Percentiles rank a stretch among this genome's conserved stretches.
Conservation (phyloP, 306 rosid genomes). For the Lagenaria siceraria region DNA sequence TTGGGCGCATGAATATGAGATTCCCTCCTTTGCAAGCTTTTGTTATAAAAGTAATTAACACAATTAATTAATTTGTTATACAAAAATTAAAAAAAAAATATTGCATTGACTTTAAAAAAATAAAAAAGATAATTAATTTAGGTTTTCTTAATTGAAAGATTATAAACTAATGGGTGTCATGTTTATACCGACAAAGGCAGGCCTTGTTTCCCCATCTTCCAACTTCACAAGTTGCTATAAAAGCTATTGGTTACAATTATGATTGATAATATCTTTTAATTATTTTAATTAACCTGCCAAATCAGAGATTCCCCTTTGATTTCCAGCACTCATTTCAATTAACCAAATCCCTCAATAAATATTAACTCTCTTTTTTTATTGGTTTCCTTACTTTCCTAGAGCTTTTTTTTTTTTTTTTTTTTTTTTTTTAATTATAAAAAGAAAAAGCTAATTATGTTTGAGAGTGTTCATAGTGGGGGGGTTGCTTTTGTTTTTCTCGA, state of each 20-base stretch:
- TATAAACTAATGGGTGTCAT: constrained; percentile 6
- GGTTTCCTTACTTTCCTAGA: neutral
- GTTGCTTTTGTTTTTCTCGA: neutral
- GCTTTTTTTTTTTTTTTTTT: neutral
- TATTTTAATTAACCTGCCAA: constrained; percentile 3
- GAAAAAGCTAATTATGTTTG: neutral
- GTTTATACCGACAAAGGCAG: constrained; percentile 8
- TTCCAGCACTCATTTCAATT: neutral
- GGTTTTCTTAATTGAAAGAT: neutral
- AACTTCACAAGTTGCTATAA: constrained; percentile 1
- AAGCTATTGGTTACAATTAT: neutral
- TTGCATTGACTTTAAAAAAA: neutral
- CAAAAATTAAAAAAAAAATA: too few species aligned
- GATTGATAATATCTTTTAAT: constrained; percentile 1
- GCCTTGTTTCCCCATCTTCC: constrained; percentile 9
- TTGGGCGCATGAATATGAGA: constrained; percentile 1
- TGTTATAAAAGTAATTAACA: neutral
- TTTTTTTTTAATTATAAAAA: neutral
- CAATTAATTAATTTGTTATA: too few species aligned
- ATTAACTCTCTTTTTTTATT: neutral
- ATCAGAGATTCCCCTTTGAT: constrained; percentile 7
- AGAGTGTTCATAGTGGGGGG: neutral
- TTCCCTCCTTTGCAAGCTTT: neutral
- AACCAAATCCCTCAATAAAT: neutral
- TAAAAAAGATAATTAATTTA: neutral